Conservation (phyloP, 306 rosid species). For the Bauhinia variegata region DNA sequence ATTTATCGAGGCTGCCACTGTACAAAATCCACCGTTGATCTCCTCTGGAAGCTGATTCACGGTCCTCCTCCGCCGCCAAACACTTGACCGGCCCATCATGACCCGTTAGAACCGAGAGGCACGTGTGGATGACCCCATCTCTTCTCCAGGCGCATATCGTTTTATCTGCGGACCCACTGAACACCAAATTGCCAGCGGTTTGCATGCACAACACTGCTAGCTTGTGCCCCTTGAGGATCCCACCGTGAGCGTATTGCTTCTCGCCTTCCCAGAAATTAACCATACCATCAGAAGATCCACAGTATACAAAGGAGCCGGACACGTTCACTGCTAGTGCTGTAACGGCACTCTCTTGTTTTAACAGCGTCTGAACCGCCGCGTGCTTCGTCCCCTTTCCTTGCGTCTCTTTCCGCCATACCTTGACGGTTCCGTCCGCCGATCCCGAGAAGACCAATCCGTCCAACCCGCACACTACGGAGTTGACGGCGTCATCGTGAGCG, state of each 20-base stretch:
- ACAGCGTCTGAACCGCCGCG: slow-evolving; percentile 47
- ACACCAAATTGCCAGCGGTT: slow-evolving; percentile 61
- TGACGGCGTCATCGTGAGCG: slow-evolving; percentile 83
- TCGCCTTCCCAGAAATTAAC: slow-evolving; percentile 79
- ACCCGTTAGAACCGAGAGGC: slow-evolving; percentile 72
- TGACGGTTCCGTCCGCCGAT: slow-evolving; percentile 90
- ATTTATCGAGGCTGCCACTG: slow-evolving; percentile 93
- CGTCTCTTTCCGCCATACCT: slow-evolving; percentile 64
- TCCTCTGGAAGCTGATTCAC: slow-evolving; percentile 11
- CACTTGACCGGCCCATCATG: slow-evolving; percentile 91
- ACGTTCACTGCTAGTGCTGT: slow-evolving; percentile 66
- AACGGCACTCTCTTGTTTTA: slow-evolving; percentile 85
- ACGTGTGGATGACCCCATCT: slow-evolving; percentile 69
- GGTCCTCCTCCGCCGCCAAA: slow-evolving; percentile 68
- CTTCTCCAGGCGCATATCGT: slow-evolving; percentile 82
- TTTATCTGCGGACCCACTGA: slow-evolving; percentile 88
- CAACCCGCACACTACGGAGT: slow-evolving; percentile 61
- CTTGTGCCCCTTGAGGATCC: slow-evolving; percentile 78
- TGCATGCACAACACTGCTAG: slow-evolving; percentile 75
- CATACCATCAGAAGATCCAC: slow-evolving; percentile 83
- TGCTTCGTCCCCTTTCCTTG: slow-evolving; percentile 58
- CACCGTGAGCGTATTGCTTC: slow-evolving; percentile 60
- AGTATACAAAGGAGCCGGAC: slow-evolving; percentile 56
- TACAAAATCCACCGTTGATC: slow-evolving; percentile 68
- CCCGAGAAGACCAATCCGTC: slow-evolving; percentile 64